phyloP scores from a whole-genome alignment of 1,139 yeast species.

The Yamadazyma membranifaciens region DNA sequence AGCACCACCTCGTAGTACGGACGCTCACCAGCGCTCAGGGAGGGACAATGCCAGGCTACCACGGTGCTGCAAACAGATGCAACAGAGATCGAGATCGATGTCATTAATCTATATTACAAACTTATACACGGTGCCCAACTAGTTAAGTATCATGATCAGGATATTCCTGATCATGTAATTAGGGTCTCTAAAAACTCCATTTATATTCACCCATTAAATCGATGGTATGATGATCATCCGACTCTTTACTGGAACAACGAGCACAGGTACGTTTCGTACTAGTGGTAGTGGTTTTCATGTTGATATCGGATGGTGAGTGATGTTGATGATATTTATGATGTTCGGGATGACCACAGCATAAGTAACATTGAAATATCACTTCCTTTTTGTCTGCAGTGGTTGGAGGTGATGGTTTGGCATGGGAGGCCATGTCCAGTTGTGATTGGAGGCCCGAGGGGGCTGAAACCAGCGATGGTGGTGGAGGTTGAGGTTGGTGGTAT shows the following conservation, averaged over 20 bases:
- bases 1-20: too few relatives aligned
- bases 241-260: constrained; percentile 15
- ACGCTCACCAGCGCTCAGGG: too few relatives aligned
- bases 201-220: constrained; percentile 34
- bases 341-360: constrained; percentile 13
- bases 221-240: constrained; percentile 19
- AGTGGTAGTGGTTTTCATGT: constrained; percentile 1
- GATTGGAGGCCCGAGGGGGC: not conserved
- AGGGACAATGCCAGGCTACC: too few relatives aligned
- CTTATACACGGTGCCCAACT: too few relatives aligned
- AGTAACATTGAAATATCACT: constrained; percentile 18
- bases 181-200: constrained; percentile 29
- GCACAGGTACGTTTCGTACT: constrained; percentile 15
- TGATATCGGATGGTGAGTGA: not conserved
- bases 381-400: constrained; percentile 7
- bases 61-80: not conserved
- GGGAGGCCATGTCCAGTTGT: not conserved
- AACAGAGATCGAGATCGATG: too few relatives aligned
- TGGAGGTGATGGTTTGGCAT: not conserved
- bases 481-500: not conserved
- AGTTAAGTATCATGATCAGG: too few relatives aligned
- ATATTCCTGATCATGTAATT: too few relatives aligned
- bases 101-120: not conserved
- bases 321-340: not conserved
- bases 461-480: not conserved